Evolutionary conservation across 257 asterid species (phyloP), one percentile per base, ranked within the genome.

Genomic region (Schizonepeta tenuifolia): DNA sequence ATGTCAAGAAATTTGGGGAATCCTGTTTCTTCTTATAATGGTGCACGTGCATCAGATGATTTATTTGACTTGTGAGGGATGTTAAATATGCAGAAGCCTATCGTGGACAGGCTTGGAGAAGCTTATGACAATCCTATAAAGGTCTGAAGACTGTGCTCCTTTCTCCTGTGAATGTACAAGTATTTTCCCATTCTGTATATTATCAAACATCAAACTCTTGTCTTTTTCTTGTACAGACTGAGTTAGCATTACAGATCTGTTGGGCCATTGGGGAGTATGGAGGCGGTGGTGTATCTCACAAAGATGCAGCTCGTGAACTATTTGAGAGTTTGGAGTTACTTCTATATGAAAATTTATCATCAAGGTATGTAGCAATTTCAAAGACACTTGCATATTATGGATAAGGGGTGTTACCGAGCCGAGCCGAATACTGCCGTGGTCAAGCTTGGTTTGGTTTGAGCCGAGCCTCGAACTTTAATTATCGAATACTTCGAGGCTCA

Each of bases 261-360:
- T 93, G 98, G 98, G 98, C 97, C 44, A 88, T 93, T 43, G 98
- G 98, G 71, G 98, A 93, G 82, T 79, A 88, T 79, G 98, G 98
- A 71, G 98, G 96, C 2, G 98, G 98, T 28, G 98, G 98, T 66
- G 88, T 70, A 67, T 78, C 94, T 73, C 92, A 86, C 81, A 91
- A 89, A 74, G 94, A 93, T 79, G 97, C 89, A 11, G 97, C 96
- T 65, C 96, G 96, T 50, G 96, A 93, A 71, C 97, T 91, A 79
- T 93, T 93, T 74, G 97, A 93, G 89, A 91, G 96, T 77, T 82
- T 91, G 87, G 97, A 93, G 72, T 77, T 90, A 72, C 94, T 93
- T 74, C 74, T 93, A 26, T 91, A 93, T 33, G 97, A 91, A 80
- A 93, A 93, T 74, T 96, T 93, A 54, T 85, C 96, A 21, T 82